Evolutionary conservation across 2,329 filamentous ascomycete genomes (phyloP).

Genomic region (Phialophora macrospora): DNA sequence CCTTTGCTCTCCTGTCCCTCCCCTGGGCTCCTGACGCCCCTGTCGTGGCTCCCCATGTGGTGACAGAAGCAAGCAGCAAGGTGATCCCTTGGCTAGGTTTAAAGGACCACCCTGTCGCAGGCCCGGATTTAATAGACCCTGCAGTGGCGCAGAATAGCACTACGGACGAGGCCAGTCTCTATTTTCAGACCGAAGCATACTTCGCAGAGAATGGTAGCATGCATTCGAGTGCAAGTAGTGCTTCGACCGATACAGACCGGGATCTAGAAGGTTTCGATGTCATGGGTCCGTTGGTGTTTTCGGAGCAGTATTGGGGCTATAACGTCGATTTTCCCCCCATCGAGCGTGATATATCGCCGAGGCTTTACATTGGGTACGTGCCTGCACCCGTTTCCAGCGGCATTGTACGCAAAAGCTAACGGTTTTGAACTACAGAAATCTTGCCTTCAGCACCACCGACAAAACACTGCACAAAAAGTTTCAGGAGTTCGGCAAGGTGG

Average conservation of each 20-base stretch:
- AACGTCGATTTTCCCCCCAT: too few species aligned
- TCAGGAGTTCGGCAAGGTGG: slow-evolving; percentile 84
- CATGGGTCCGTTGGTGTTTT: not conserved
- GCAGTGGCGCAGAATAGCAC: not conserved
- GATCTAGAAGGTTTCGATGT: not conserved
- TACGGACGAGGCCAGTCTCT: not conserved
- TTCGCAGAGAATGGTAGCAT: not conserved
- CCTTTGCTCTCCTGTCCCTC: slow-evolving; percentile 5
- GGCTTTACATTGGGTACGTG: slow-evolving; percentile 40
- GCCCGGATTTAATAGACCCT: not conserved
- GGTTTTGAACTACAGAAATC: slow-evolving; percentile 65
- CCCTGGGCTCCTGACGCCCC: slow-evolving; percentile 8
- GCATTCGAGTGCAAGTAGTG: not conserved
- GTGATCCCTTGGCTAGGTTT: slow-evolving; percentile 2
- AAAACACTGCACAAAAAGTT: slow-evolving; percentile 84
- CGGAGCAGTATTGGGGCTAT: too few species aligned
- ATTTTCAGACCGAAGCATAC: not conserved
- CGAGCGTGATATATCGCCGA: slow-evolving; percentile 19
- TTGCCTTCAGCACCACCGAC: slow-evolving; percentile 98
- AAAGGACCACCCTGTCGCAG: not conserved
- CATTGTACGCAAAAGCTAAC: slow-evolving; percentile 19
- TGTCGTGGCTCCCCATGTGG: not conserved
- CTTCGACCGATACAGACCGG: not conserved
- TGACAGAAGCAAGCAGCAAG: not conserved
- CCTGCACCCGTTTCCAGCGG: slow-evolving; percentile 11